Evolutionary conservation across 257 asterid species (phyloP).

Genomic region (Haberlea rhodopensis): DNA sequence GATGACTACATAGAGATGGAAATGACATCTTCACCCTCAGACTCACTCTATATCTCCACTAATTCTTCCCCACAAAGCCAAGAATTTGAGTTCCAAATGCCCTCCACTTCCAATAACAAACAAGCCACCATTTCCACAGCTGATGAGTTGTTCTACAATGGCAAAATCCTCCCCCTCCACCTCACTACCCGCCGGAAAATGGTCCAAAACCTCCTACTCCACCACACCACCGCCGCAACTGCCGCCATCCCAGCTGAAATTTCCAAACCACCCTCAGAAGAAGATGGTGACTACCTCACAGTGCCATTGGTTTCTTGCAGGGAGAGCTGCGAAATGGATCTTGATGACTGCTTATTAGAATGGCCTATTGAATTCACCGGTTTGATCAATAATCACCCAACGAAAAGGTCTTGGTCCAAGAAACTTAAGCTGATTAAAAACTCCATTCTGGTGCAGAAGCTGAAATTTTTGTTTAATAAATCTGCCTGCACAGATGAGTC

Average conservation of each 20-base stretch:
- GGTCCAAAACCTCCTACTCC: background rate
- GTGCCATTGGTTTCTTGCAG: background rate
- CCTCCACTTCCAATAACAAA: background rate
- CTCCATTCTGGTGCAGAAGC: constrained; percentile 29
- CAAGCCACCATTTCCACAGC: background rate
- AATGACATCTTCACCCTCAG: background rate
- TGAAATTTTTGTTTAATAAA: constrained; percentile 25
- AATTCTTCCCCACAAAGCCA: background rate
- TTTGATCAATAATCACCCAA: background rate
- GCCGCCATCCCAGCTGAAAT: background rate
- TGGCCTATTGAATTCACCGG: background rate
- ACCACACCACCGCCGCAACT: background rate
- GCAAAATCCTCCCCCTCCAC: background rate
- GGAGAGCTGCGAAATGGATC: background rate
- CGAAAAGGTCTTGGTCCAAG: constrained; percentile 23
- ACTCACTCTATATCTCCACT: background rate
- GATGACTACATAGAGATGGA: background rate
- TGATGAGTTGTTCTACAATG: background rate
- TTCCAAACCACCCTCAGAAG: background rate
- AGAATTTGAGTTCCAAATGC: background rate
- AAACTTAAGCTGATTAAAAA: constrained; percentile 33
- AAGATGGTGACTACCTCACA: background rate
- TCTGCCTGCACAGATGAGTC: background rate
- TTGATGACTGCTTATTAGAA: background rate
- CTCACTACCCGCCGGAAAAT: background rate